These are phyloP conservation scores for Umbelopsis sp. DNA, from an alignment of 371 early-diverging fungal species.

Conservation along the genomic window DNA sequence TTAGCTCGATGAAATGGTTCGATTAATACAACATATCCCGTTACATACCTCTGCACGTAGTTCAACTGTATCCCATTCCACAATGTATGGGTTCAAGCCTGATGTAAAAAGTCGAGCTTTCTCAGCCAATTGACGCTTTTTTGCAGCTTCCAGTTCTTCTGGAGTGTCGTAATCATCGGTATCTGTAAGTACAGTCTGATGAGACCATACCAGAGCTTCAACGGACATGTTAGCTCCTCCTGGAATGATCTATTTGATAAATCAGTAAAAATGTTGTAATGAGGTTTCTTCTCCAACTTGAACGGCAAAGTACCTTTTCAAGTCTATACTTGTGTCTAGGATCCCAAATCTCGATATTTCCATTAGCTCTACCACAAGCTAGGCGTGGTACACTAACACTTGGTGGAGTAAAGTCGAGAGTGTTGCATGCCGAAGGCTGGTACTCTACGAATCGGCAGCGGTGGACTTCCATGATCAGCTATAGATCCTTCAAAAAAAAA, in stretches of 20 bases:
- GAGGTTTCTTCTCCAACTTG: constrained; percentile 19
- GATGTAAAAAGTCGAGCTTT: constrained; percentile 88
- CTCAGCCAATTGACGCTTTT: constrained; percentile 48
- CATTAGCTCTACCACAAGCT: constrained; percentile 90
- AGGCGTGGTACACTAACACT: constrained; percentile 55
- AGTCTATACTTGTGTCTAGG: constrained; percentile 65
- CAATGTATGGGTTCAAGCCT: constrained; percentile 82
- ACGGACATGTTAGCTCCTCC: constrained; percentile 78
- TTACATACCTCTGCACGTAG: constrained; percentile 68
- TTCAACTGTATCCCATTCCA: constrained; percentile 84
- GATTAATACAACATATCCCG: background rate
- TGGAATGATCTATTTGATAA: constrained; percentile 65
- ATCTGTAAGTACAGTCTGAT: constrained; percentile 65
- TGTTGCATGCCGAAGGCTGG: constrained; percentile 83
- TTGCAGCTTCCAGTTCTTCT: constrained; percentile 50
- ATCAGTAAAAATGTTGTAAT: constrained; percentile 6
- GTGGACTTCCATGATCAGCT: constrained; percentile 73
- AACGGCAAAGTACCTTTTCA: constrained; percentile 60
- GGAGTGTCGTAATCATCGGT: constrained; percentile 65
- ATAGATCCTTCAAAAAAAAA: constrained; percentile 4
- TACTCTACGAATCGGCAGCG: constrained; percentile 91
- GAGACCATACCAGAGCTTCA: constrained; percentile 86
- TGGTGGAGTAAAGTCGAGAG: constrained; percentile 75
- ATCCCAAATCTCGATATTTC: constrained; percentile 94
- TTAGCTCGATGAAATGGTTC: background rate